Evolutionary conservation across 192 early-diverging fungal genomes (phyloP).

Genomic region (Lobosporangium transversale): DNA sequence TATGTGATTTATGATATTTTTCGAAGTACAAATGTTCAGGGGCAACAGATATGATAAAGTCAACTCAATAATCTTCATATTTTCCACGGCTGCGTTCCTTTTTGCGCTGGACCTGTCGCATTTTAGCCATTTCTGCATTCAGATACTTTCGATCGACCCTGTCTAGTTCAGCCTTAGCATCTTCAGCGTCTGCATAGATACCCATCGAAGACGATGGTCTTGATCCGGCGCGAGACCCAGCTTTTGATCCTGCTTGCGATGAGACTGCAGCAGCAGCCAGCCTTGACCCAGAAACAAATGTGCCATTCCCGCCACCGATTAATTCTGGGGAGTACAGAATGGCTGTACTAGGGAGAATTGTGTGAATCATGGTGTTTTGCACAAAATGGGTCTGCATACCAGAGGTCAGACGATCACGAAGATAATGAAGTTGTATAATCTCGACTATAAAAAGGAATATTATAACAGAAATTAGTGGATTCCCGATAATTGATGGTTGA

Average conservation of each 20-base stretch:
- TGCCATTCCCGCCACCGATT: constrained; percentile 1
- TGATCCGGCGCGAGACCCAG: constrained; percentile 45
- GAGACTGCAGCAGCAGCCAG: constrained; percentile 22
- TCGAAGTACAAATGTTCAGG: too few species aligned
- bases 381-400: constrained; percentile 51
- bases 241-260: constrained; percentile 21
- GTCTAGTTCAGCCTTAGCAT: constrained; percentile 45
- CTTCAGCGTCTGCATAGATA: constrained; percentile 48
- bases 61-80: constrained; percentile 30
- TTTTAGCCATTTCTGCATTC: constrained; percentile 51
- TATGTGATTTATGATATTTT: too few species aligned
- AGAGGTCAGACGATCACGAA: constrained; percentile 33
- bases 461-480: neutral
- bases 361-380: constrained; percentile 50
- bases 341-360: constrained; percentile 28
- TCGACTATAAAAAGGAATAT: constrained; percentile 30
- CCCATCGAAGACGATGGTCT: constrained; percentile 42
- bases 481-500: neutral
- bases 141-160: constrained; percentile 44
- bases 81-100: constrained; percentile 34
- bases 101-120: constrained; percentile 48
- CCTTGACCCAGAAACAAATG: constrained; percentile 14
- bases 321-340: constrained; percentile 37
- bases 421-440: constrained; percentile 40
- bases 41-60: too few species aligned